Base-by-base conservation (phyloP, 345 rosid species). In the Populus deltoides region DNA sequence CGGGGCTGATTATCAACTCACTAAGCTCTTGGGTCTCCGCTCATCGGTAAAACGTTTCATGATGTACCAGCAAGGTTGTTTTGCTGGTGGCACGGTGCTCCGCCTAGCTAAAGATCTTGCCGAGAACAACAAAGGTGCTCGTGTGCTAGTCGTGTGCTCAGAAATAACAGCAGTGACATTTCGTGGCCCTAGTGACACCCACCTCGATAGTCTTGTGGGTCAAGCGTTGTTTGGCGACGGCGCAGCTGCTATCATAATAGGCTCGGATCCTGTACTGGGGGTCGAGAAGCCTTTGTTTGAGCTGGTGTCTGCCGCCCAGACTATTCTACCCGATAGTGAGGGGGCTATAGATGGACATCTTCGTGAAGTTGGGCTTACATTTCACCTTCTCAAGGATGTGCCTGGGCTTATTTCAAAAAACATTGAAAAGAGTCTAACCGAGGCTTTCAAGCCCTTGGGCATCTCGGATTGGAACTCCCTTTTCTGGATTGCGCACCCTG, bases 1-100 rank as follows among this genome's bases (percentile, higher is more conserved):
- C 18, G 97, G 97, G 1, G 97, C 97, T 1, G 97, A 93, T 83
- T 93, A 91, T 86, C 96, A 91, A 79, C 94, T 93, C 75, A 91
- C 96, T 17, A 93, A 93, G 83, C 93, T 93, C 22, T 81, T 91
- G 17, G 97, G 97, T 15, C 94, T 93, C 7, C 87, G 92, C 3
- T 88, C 95, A 11, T 91, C 94, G 1, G 92, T 93, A 5, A 91
- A 93, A 80, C 91, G 92, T 45, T 78, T 87, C 66, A 90, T 92
- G 95, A 86, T 89, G 88, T 87, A 87, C 70, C 92, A 87, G 49
- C 90, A 87, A 66, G 90, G 97, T 15, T 92, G 97, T 79, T 92
- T 82, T 41, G 97, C 91, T 4, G 97, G 97, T 0, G 97, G 97
- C 8, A 91, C 95, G 13, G 97, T 89, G 22, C 97, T 92, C 55